These are phyloP conservation scores for Draba incana DNA, from an alignment of 345 rosid genomes.

Conservation along the genomic window DNA sequence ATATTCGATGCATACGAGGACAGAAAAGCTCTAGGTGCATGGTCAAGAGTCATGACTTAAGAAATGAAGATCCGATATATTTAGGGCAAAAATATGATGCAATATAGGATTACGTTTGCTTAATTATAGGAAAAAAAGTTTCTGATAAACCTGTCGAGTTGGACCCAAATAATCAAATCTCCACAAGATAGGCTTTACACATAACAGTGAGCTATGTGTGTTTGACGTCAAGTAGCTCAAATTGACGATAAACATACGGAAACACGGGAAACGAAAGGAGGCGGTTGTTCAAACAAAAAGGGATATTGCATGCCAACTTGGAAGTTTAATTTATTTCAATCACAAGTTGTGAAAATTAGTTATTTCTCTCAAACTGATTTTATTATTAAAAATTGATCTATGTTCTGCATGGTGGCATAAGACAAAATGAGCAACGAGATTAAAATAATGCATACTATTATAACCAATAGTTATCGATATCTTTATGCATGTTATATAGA, in stretches of 20 bases:
- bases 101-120: constrained; percentile 22
- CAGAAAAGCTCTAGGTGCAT: no score
- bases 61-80: no score
- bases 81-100: background rate
- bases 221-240: constrained; percentile 36
- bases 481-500: background rate
- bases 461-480: background rate
- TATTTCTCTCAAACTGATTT: background rate
- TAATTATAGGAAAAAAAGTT: background rate
- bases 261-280: background rate
- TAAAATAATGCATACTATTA: background rate
- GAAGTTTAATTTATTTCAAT: background rate
- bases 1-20: no score
- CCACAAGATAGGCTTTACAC: constrained; percentile 36
- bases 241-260: constrained; percentile 33
- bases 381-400: background rate
- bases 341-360: constrained; percentile 28
- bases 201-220: constrained; percentile 25
- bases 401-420: constrained; percentile 5
- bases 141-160: constrained; percentile 43
- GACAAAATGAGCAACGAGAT: background rate
- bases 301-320: constrained; percentile 21
- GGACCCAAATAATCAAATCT: constrained; percentile 36
- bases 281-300: constrained; percentile 5
- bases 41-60: no score